A percentile compares a stretch with the other conserved stretches of the same genome.
phyloP scores from a whole-genome alignment of 78 protist species.

The Dictyostelium intermedium region DNA sequence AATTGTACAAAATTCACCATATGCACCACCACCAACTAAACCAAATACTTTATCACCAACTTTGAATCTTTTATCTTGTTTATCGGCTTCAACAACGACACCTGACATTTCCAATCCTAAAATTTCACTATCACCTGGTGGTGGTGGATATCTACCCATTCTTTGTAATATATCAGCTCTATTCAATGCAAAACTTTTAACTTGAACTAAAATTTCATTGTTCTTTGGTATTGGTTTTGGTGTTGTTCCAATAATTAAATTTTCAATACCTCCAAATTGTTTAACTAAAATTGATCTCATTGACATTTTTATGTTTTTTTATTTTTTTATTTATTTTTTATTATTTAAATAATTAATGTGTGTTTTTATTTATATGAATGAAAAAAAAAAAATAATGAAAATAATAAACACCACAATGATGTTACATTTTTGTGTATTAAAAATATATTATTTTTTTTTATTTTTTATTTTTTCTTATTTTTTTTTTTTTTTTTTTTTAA shows the following conservation, averaged over 20 bases:
- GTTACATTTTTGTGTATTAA: neutral
- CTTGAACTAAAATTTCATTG: constrained; percentile 53
- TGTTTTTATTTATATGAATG: neutral
- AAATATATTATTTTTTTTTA: no score
- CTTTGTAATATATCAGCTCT: constrained; percentile 79
- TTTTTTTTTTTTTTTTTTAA: neutral
- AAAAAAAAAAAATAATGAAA: no score
- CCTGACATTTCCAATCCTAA: constrained; percentile 81
- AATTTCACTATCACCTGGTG: constrained; percentile 78
- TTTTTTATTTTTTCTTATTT: neutral
- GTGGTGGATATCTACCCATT: constrained; percentile 81
- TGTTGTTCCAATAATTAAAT: constrained; percentile 29
- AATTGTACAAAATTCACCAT: constrained; percentile 42
- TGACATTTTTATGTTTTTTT: neutral
- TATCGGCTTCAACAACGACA: neutral
- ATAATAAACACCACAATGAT: neutral
- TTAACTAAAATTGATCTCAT: constrained; percentile 77
- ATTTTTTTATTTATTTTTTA: neutral
- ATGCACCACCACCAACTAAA: constrained; percentile 58
- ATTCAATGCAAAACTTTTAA: constrained; percentile 49
- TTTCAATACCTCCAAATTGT: constrained; percentile 70
- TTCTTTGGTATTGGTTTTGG: constrained; percentile 41
- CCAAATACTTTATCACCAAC: constrained; percentile 51
- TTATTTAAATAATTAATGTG: neutral
- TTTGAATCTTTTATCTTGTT: neutral